Evolutionary conservation across 768 basidiomycete species (phyloP).

Genomic region (Daedalea quercina): DNA sequence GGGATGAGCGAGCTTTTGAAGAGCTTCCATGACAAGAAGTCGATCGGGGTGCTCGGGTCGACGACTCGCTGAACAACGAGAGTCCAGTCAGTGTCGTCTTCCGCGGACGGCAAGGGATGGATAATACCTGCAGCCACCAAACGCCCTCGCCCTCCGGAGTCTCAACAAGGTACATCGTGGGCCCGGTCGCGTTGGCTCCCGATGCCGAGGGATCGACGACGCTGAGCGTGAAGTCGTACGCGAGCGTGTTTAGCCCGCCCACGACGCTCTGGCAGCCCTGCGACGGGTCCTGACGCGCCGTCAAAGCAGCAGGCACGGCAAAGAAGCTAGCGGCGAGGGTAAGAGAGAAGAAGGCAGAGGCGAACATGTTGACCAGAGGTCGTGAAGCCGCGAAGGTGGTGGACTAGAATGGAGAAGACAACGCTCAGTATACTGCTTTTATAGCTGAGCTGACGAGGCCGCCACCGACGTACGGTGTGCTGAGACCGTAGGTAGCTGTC

Average conservation of each 20-base stretch:
- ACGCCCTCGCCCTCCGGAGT: no score
- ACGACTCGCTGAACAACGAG: background rate
- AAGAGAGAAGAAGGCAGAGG: background rate
- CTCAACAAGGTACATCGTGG: no score
- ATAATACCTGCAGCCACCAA: background rate
- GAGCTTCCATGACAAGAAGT: constrained; percentile 36
- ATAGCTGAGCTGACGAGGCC: no score
- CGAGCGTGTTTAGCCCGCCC: background rate
- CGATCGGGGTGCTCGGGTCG: constrained; percentile 18
- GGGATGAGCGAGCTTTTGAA: constrained; percentile 32
- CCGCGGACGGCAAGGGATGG: background rate
- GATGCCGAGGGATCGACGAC: background rate
- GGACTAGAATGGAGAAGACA: no score
- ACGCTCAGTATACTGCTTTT: no score
- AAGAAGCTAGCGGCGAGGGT: background rate
- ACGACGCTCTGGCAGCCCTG: background rate
- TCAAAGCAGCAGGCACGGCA: background rate
- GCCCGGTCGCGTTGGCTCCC: background rate
- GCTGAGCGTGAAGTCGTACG: background rate
- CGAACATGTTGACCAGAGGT: background rate
- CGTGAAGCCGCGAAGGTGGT: background rate
- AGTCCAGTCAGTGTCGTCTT: background rate
- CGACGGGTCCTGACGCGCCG: background rate
- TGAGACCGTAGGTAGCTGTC: background rate
- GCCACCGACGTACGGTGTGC: background rate